Base-by-base conservation (phyloP, 768 basidiomycete species). In the Serendipita sp. region DNA sequence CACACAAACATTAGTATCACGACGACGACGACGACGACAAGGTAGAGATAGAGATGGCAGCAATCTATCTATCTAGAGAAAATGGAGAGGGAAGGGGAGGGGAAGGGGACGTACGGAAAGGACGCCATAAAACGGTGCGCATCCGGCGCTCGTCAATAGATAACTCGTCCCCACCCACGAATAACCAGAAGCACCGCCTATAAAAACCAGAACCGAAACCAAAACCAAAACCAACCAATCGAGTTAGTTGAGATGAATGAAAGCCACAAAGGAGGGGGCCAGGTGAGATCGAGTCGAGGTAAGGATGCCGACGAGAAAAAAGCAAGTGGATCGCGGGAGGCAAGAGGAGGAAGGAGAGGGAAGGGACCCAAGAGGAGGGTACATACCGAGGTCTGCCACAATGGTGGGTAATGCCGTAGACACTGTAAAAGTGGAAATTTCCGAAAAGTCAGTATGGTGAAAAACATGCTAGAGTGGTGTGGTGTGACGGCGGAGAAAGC, bases 61-160 rank as follows among this genome's bases (percentile, higher is more conserved):
- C 44, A 16, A 27, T 11, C 33, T 11, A 3, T 10, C 18, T 13
- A 40, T 11, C 62, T 46, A 16, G 16, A 43, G n/a, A 37, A 31
- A 18, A 58, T 53, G 63, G 36, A 46, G 58, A 31, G 37, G 37
- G 45, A 45, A 62, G 63, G 13, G 55, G n/a, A 6, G 6, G n/a
- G 10, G 8, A 63, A 37, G 31, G 62, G 8, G 40, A 18, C 23
- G n/a, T 6, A 60, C 84, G 0, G 86, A 87, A 0, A 89, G 71
- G 69, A 91, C 91, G 3, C 90, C 90, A 66, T 89, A 91, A 1
- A 88, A 67, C 0, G 90, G 88, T 0, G 83, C 78, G 10, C 88
- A 74, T 2, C 85, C 76, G 3, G 83, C 82, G 3, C 84, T 81
- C 0, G 84, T 63, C 15, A 68, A 58, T 13, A 66, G 60, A 53